Percentiles rank a stretch among this genome's conserved stretches.
phyloP scores from a whole-genome alignment of 2,329 filamentous ascomycete species.

The Colletotrichum liriopes region DNA sequence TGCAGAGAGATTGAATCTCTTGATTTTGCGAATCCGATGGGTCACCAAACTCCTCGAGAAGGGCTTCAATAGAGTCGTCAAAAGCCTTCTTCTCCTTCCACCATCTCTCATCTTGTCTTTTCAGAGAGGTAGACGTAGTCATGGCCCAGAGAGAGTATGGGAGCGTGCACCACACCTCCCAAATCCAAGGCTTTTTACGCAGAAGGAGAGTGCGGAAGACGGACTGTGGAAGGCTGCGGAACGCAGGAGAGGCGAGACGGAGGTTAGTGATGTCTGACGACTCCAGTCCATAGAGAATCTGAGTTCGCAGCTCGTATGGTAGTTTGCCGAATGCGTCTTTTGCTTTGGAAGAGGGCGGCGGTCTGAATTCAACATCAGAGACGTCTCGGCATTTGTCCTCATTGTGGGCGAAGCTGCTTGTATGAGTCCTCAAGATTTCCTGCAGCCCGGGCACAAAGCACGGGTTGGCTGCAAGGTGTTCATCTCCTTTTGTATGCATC shows the following conservation, averaged over 20 bases:
- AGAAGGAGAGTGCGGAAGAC: slow-evolving; percentile 22
- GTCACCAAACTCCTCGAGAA: neutral
- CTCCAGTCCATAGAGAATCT: neutral
- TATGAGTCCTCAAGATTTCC: no score
- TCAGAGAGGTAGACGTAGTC: neutral
- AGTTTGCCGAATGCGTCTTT: neutral
- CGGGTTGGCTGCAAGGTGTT: no score
- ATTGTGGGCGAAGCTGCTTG: no score
- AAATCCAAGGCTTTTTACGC: slow-evolving; percentile 41
- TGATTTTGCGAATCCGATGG: neutral
- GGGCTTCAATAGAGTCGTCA: neutral
- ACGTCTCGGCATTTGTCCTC: no score
- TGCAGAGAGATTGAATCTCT: neutral
- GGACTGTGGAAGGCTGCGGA: slow-evolving; percentile 19
- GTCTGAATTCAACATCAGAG: no score
- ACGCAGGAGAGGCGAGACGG: slow-evolving; percentile 9
- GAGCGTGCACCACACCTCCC: slow-evolving; percentile 40
- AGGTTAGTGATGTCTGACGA: slow-evolving; percentile 5
- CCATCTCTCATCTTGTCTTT: neutral
- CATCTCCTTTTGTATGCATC: no score
- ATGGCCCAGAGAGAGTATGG: slow-evolving; percentile 36
- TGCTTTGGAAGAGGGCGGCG: no score
- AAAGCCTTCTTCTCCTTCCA: neutral
- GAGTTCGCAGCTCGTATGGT: neutral
- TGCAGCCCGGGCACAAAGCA: no score